Evolutionary conservation across 441 rosid genomes (phyloP).

Genomic region (Eugenia klotzschiana): DNA sequence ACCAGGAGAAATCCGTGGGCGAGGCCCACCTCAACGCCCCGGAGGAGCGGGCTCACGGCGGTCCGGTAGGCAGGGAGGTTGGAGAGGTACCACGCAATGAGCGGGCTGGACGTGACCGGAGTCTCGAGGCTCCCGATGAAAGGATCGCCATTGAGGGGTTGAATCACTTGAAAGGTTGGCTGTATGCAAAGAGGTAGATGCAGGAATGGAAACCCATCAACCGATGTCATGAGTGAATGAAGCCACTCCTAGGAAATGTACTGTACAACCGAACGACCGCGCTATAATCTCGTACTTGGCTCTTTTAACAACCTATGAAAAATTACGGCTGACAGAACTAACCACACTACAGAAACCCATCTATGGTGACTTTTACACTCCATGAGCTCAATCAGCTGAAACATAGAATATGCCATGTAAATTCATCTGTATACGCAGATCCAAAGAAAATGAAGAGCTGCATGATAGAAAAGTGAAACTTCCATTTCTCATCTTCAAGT

Average conservation of each 20-base stretch:
- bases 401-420: not conserved
- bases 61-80: conserved; percentile 91
- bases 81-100: conserved; percentile 89
- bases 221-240: not conserved
- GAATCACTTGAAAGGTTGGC: conserved; percentile 84
- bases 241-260: not conserved
- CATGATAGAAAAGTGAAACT: too few species aligned
- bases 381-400: not conserved
- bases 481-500: not conserved
- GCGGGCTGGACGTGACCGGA: conserved; percentile 82
- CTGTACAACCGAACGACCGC: not conserved
- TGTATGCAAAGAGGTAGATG: conserved; percentile 8
- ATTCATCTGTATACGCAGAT: not conserved
- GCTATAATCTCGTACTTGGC: not conserved
- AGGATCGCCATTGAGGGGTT: conserved; percentile 96
- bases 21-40: conserved; percentile 78
- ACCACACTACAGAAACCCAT: not conserved
- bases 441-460: too few species aligned
- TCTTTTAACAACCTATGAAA: not conserved
- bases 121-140: conserved; percentile 95
- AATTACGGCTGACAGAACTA: not conserved
- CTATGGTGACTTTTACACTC: not conserved
- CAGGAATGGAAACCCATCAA: not conserved
- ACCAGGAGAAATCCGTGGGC: conserved; percentile 82
- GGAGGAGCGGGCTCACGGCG: conserved; percentile 81